These are phyloP conservation scores for Solanum gracilifrons DNA, from an alignment of 257 asterid species.

Conservation along the genomic window DNA sequence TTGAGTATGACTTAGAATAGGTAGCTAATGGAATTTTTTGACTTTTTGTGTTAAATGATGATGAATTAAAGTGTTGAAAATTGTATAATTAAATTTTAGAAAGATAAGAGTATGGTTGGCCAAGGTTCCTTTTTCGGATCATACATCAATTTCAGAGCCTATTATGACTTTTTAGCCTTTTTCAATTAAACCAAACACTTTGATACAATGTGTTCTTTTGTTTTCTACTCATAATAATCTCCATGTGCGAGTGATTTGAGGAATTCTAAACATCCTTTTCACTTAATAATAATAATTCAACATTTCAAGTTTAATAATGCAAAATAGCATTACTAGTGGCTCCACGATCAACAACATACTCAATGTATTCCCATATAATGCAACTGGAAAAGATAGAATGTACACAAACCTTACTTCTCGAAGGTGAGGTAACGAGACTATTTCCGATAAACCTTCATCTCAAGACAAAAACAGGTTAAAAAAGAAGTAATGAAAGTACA, in stretches of 20 bases:
- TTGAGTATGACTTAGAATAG: neutral
- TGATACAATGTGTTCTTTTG: neutral
- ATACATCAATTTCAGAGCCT: slow-evolving; percentile 12
- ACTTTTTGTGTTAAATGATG: neutral
- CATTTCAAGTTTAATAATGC: neutral
- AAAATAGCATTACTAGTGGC: neutral
- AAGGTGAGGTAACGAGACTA: neutral
- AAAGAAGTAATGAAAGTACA: too few relatives aligned
- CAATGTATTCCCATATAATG: neutral
- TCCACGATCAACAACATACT: neutral
- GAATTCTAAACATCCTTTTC: neutral
- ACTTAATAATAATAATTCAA: neutral
- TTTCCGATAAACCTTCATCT: neutral
- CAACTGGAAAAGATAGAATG: neutral
- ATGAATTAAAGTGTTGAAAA: neutral
- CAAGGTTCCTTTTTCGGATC: neutral
- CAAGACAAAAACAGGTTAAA: neutral
- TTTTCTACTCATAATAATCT: neutral
- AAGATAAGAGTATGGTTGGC: slow-evolving; percentile 10
- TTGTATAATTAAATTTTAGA: neutral
- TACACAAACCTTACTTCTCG: neutral
- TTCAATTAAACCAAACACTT: neutral
- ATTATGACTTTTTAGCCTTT: neutral
- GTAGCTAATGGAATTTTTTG: neutral
- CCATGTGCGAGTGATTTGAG: neutral